Evolutionary conservation across 768 basidiomycete genomes (phyloP), one percentile per base, ranked within the genome.

Genomic region (Calocybe gangraenosa): DNA sequence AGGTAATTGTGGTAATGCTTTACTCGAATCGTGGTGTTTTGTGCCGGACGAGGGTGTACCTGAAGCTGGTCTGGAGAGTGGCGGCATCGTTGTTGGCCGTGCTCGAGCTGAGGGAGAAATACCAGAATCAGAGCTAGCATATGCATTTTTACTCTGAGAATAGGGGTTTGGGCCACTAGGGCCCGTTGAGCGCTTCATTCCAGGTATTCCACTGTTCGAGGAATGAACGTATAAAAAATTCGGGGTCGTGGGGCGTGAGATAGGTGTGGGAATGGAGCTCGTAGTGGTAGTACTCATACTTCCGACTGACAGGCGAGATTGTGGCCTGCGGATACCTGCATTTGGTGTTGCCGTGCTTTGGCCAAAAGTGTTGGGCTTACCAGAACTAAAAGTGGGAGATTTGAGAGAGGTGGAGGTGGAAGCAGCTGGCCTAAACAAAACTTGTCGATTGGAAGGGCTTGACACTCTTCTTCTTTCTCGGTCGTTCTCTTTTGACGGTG

Each of bases 221-320:
- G 67, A 56, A 23, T 67, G 66, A n/a, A 67, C 58, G 48, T 79
- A 76, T 18, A 78, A 47, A 55, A 84, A 82, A 14, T 86, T 87
- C 7, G 87, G 87, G 18, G 87, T 87, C 17, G 82, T 62, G 7
- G 87, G 87, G 2, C 87, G 79, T 31, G 85, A 86, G 3, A 73
- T 66, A 14, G 85, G 77, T 3, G 84, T 81, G 8, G 81, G 74
- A 39, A 87, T 77, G 9, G 82, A 78, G 51, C 78, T 81, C 15
- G 75, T 77, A 30, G 82, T 75, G 17, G 76, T 73, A 7, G 64
- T 62, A 40, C 63, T 67, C 42, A 63, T 43, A 40, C 73, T 80
- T 20, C 78, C 79, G 15, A 73, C 77, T 17, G 88, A 90, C 30
- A 86, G 71, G 43, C 88, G 80, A 31, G 88, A 89, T 51, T 79